phyloP scores from a whole-genome alignment of 129 eudicot species.

The Ambrosia artemisiifolia region DNA sequence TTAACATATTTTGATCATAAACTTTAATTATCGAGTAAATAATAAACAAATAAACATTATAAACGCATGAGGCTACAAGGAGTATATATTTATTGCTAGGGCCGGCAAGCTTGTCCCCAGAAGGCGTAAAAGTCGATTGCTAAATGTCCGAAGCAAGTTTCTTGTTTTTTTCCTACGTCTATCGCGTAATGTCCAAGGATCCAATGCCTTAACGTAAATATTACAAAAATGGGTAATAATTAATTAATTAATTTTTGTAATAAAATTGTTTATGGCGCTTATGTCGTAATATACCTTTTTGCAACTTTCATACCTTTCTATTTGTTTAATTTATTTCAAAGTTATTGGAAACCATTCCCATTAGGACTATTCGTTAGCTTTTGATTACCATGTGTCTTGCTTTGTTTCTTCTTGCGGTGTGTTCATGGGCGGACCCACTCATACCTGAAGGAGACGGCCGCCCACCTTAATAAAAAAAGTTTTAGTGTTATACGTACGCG shows the following conservation, averaged over 20 bases:
- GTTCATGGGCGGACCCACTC: too few species aligned
- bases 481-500: too few species aligned
- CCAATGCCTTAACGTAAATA: neutral
- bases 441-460: too few species aligned
- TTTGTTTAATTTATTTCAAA: neutral
- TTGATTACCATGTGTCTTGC: too few species aligned
- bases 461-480: too few species aligned
- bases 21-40: neutral
- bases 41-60: neutral
- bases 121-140: neutral
- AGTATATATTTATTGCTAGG: neutral
- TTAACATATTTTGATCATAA: neutral
- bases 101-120: constrained; percentile 9
- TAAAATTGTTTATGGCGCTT: neutral
- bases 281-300: neutral
- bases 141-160: neutral
- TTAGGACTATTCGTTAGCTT: too few species aligned
- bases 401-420: too few species aligned
- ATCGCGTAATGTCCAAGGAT: constrained; percentile 3
- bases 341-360: too few species aligned
- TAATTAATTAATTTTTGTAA: neutral
- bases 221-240: neutral
- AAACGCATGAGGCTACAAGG: neutral
- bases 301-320: neutral
- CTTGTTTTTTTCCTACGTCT: constrained; percentile 5